Base-by-base conservation (phyloP, 306 rosid genomes). In the Senna siamea region DNA sequence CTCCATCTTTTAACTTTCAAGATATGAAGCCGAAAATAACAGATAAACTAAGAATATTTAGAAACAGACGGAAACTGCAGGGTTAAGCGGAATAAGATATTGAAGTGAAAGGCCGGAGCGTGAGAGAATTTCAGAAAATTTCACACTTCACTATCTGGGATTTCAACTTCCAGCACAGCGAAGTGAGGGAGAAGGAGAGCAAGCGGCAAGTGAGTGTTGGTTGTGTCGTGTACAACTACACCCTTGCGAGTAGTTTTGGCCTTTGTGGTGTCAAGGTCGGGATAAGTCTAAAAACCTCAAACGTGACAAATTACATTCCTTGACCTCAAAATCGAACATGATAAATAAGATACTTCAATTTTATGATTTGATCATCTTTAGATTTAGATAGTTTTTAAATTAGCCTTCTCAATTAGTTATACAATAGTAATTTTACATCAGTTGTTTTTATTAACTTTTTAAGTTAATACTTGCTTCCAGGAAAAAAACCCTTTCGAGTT, bases 1-100 rank as follows among this genome's bases (percentile, higher is more conserved):
- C 68, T 81, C 88, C 88, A 85, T 85, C 66, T 44, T 52, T 4
- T 1, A 23, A 35, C 57, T 77, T 73, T 15, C 59, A 69, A 63
- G 35, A 52, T 32, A 58, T 20, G 68, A 44, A 65, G 57, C 52
- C 58, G 38, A 52, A 18, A 76, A 63, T 1, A 23, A 46, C 9
- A 8, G 30, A 63, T 37, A 79, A 20, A 66, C 17, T 7, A 22
- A 18, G 54, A 60, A 18, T 37, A 37, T 37, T 37, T 3, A 5
- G 30, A 17, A 56, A 11, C 6, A 13, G 14, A 69, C 19, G 23
- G 72, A 76, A 48, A 40, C 44, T 2, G 54, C 23, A 13, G 46
- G 19, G 43, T 23, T 55, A 7, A 6, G 41, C 7, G 32, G 22
- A 1, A 44, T 22, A 13, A 44, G 64, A 0, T 8, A 2, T 52